Base-by-base conservation (phyloP, 2,329 filamentous ascomycete species). In the Alternaria arbusti region DNA sequence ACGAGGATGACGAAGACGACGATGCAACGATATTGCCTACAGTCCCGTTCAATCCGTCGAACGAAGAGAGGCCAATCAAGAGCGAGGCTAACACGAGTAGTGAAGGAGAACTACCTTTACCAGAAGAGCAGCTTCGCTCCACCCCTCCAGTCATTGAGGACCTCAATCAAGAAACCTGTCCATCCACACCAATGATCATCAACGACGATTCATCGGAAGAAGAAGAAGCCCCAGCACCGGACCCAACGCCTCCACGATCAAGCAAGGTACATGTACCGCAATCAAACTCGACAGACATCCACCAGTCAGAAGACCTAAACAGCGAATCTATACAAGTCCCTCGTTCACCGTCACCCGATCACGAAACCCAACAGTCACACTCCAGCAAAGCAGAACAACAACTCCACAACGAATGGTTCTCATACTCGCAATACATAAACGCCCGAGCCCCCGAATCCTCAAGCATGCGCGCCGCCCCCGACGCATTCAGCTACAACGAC, bases 321-420 rank as follows among this genome's bases (percentile, higher is more conserved):
- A 59, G 60, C 17, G 56, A 68, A 20, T 54, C 68, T 12, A 65
- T 77, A 12, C 72, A 74, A 57, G 69, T 74, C 3, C 68, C 71
- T 3, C 62, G 68, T 20, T 77, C 74, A 1, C 71, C 71, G 5
- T 59, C 66, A 4, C 54, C 57, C 4, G 68, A 70, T 5, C 63
- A 52, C 32, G 74, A 72, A 22, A 69, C 70, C 8, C 72, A 74
- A 56, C 60, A 69, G 11, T 78, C 77, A 0, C 69, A 76, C 26
- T 75, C 74, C 6, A 78, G 70, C 58, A 74, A 70, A 68, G 77
- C 76, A 44, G 76, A 79, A 49, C 68, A 74, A 17, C 76, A 78
- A 49, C 70, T 78, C 15, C 76, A 76, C 22, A 65, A 60, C 22
- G 75, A 79, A 59, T 76, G 72, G 70, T 59, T 70, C 5, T 71